Evolutionary conservation across 345 rosid species (phyloP).

Genomic region (Streptanthus diversifolius): DNA sequence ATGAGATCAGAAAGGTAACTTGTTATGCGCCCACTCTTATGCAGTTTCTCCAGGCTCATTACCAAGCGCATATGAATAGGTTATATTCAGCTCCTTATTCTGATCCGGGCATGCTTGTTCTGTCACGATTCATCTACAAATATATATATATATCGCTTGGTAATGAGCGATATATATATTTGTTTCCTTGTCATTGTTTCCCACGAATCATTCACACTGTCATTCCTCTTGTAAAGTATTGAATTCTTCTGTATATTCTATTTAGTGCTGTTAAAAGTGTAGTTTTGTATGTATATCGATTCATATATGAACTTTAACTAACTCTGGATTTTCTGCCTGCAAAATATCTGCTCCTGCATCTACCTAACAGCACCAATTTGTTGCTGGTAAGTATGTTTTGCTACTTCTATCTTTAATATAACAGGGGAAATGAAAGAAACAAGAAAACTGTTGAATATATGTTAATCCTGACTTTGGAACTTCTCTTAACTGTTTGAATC

Average conservation of each 20-base stretch:
- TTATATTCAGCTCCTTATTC: not conserved
- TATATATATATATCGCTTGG: not conserved
- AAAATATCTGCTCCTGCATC: constrained; percentile 12
- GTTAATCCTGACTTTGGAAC: not conserved
- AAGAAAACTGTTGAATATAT: not conserved
- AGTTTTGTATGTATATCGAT: not conserved
- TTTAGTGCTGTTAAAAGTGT: not conserved
- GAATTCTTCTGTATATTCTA: not conserved
- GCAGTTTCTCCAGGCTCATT: not conserved
- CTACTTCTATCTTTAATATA: not conserved
- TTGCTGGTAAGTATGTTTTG: constrained; percentile 63
- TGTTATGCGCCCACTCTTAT: not conserved
- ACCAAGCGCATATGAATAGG: constrained; percentile 2
- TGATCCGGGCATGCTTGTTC: not conserved
- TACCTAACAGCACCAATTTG: constrained; percentile 85
- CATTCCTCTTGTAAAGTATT: not conserved
- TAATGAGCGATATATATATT: too few relatives aligned
- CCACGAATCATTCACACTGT: not conserved
- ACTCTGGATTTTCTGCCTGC: constrained; percentile 38
- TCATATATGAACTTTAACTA: constrained; percentile 14
- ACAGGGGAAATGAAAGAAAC: not conserved
- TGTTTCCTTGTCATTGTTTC: too few relatives aligned
- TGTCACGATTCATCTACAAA: not conserved
- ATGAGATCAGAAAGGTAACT: constrained; percentile 93
- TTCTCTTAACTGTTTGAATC: not conserved